These are phyloP conservation scores for Xenosphaeropsis pyriputrescens DNA, from an alignment of 2,329 filamentous ascomycete genomes.

Conservation along the genomic window DNA sequence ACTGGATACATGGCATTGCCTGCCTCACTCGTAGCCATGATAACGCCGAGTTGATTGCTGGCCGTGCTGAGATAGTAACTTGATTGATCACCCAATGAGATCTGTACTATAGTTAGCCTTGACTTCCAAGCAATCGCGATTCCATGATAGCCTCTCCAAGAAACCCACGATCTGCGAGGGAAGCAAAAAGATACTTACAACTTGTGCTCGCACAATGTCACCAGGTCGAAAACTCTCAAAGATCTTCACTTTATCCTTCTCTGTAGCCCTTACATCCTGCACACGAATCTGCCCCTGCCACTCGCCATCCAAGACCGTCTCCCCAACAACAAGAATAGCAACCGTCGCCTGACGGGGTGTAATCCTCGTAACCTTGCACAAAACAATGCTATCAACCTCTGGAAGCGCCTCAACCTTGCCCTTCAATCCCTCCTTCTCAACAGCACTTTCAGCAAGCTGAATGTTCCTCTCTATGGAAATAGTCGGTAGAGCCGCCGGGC, in stretches of 20 bases:
- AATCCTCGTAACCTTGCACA: constrained; percentile 76
- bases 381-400: constrained; percentile 63
- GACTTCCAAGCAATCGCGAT: not conserved
- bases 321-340: constrained; percentile 70
- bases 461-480: constrained; percentile 37
- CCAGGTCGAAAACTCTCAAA: constrained; percentile 85
- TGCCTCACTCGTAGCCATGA: constrained; percentile 78
- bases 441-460: constrained; percentile 5
- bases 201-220: constrained; percentile 75
- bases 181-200: constrained; percentile 32
- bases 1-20: constrained; percentile 87
- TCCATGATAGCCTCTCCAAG: not conserved
- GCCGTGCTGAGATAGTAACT: constrained; percentile 94
- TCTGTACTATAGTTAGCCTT: constrained; percentile 27
- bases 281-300: constrained; percentile 76
- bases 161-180: not conserved
- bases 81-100: constrained; percentile 82
- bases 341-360: constrained; percentile 75
- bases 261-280: constrained; percentile 87
- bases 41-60: constrained; percentile 80
- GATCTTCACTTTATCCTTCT: constrained; percentile 89
- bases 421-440: constrained; percentile 9
- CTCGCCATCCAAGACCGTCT: constrained; percentile 58
- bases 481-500: constrained; percentile 28
- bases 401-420: constrained; percentile 61